Base-by-base conservation (phyloP, 2,329 filamentous ascomycete species). In the Purpureocillium takamizusanense region DNA sequence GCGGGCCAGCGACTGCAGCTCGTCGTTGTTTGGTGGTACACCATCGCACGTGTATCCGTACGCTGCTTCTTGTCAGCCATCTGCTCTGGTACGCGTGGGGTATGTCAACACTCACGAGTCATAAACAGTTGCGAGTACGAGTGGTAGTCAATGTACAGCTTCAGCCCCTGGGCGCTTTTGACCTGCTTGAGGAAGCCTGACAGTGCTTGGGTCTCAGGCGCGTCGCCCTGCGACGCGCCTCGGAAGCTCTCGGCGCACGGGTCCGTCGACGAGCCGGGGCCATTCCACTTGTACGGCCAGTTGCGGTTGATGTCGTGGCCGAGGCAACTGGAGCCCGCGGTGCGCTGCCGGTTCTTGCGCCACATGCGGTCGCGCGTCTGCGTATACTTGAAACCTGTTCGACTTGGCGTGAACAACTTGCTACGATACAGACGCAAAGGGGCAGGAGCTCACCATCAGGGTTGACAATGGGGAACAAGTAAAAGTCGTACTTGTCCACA, bases 101-200 rank as follows among this genome's bases (percentile, higher is more conserved):
- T 4, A 17, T 3, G 69, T 67, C 46, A 72, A 61, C 46, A 81
- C 70, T 59, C 74, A 81, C 53, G 75, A 73, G 60, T 66, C 55
- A 77, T 69, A 42, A 81, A 69, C 25, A 75, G 62, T 40, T 82
- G 77, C 10, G 68, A 71, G 57, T 80, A 83, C 0, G 74, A 69
- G 58, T 83, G 79, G 52, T 73, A 76, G 56, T 83, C 79, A 45
- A 83, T 72, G 56, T 73, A 83, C 3, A 80, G 62, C 49, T 74
- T 71, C 31, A 82, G 60, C 1, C 74, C 72, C 43, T 72, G 64
- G 3, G 46, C 39, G 8, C 49, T 43, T 41, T 60, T 57, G 39
- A 57, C 52, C 15, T 47, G 46, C 35, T 53, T 46, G 18, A 62
- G 47, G 46, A 56, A 63, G 30, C 47, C 48, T 5, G 55, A 63